A percentile compares a stretch with the other conserved stretches of the same genome.
Conservation (phyloP, 225 moss, liverwort and hornwort species). For the Sphagnum contortum region DNA sequence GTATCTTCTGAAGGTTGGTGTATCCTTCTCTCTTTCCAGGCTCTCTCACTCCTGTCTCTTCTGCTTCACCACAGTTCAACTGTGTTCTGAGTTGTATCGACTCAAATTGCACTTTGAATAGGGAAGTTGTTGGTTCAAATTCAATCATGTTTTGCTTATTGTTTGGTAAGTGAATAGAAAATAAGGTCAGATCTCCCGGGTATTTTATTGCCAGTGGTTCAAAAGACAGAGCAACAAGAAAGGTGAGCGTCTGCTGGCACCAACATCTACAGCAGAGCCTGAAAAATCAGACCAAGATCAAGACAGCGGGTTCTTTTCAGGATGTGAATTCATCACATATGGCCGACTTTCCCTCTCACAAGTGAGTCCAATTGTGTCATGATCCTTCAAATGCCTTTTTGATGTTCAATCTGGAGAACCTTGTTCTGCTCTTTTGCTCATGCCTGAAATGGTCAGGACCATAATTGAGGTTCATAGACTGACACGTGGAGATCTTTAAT, state of each 20-base stretch:
- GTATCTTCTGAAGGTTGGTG: constrained; percentile 55
- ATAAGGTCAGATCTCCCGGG: no score
- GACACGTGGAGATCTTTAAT: no score
- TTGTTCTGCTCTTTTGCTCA: not conserved
- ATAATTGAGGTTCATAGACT: no score
- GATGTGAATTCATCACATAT: constrained; percentile 45
- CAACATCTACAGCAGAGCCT: constrained; percentile 30
- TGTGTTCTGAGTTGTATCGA: no score
- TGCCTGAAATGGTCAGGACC: no score
- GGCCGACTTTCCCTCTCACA: constrained; percentile 41
- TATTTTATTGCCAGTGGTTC: constrained; percentile 24
- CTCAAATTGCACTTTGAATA: no score
- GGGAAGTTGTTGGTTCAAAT: no score
- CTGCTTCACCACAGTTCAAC: not conserved
- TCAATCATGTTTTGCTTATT: no score
- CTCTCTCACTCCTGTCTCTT: not conserved
- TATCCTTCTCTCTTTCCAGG: not conserved
- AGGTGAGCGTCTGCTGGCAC: constrained; percentile 38
- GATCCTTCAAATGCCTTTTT: no score
- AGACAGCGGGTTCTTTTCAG: constrained; percentile 1
- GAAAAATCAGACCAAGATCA: constrained; percentile 1
- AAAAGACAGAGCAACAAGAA: constrained; percentile 43
- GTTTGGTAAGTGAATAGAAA: no score
- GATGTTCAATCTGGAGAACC: not conserved
- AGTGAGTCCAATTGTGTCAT: constrained; percentile 12